Conservation (phyloP, 352 stramenopile species). For the Globisporangium splendens region DNA sequence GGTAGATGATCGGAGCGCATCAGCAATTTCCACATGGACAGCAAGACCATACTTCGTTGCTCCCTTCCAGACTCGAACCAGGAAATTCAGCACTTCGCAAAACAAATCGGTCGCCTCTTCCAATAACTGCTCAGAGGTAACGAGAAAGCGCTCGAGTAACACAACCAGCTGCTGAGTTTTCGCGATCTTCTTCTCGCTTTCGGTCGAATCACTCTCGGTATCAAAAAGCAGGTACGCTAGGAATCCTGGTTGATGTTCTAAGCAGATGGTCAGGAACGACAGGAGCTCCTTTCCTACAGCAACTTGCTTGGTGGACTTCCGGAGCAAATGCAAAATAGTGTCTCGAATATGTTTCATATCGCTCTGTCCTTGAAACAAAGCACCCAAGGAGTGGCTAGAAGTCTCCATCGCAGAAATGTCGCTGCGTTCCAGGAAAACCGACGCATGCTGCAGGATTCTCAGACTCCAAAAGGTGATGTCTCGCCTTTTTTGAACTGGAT, state of each 20-base stretch:
- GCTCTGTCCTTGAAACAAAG: constrained; percentile 41
- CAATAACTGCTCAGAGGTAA: constrained; percentile 53
- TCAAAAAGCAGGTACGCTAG: constrained; percentile 53
- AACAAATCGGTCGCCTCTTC: constrained; percentile 56
- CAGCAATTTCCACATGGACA: constrained; percentile 48
- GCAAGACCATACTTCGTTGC: constrained; percentile 27
- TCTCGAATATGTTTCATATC: constrained; percentile 39
- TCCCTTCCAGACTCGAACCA: constrained; percentile 59
- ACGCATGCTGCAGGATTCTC: constrained; percentile 45
- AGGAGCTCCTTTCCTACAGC: constrained; percentile 39
- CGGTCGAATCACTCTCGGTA: constrained; percentile 10
- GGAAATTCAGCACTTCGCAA: constrained; percentile 48
- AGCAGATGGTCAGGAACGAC: constrained; percentile 43
- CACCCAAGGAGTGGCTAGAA: constrained; percentile 44
- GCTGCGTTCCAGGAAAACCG: constrained; percentile 15
- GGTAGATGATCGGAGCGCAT: constrained; percentile 26
- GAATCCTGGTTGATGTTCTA: constrained; percentile 62
- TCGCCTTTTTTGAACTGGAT: constrained; percentile 31
- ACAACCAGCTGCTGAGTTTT: constrained; percentile 28
- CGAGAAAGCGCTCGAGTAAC: constrained; percentile 49
- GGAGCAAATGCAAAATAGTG: constrained; percentile 35
- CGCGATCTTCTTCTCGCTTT: constrained; percentile 9
- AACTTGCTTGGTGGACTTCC: constrained; percentile 19
- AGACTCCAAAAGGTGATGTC: constrained; percentile 44
- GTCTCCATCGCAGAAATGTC: constrained; percentile 3